Conservation (phyloP, 1,284 basidiomycete genomes). For the Sutorius eximius region DNA sequence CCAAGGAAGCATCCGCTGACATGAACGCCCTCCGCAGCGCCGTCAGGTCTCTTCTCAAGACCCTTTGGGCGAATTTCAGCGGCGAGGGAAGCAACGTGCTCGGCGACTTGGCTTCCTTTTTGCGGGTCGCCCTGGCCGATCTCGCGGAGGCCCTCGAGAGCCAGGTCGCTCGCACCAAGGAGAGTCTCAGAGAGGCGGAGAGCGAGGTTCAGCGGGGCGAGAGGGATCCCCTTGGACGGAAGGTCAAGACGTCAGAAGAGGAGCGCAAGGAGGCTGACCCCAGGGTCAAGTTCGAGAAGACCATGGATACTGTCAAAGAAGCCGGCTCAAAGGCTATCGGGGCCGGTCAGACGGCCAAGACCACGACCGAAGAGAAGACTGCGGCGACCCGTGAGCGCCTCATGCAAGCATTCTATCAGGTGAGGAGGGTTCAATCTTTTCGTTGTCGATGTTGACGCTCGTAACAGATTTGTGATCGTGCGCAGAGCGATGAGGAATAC, state of each 20-base stretch:
- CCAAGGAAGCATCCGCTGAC: slow-evolving; percentile 51
- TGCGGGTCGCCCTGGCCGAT: slow-evolving; percentile 61
- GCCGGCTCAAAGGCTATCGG: slow-evolving; percentile 58
- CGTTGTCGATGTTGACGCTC: not conserved
- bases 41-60: slow-evolving; percentile 48
- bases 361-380: slow-evolving; percentile 43
- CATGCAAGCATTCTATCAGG: slow-evolving; percentile 53
- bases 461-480: slow-evolving; percentile 57
- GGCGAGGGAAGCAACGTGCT: slow-evolving; percentile 54
- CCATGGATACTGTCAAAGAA: slow-evolving; percentile 62
- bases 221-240: slow-evolving; percentile 54
- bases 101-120: slow-evolving; percentile 61
- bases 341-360: slow-evolving; percentile 44
- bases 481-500: slow-evolving; percentile 58
- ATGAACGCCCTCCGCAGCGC: slow-evolving; percentile 47
- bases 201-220: slow-evolving; percentile 57
- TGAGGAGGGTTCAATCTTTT: slow-evolving; percentile 23
- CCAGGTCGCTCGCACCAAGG: slow-evolving; percentile 50
- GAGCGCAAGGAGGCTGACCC: slow-evolving; percentile 35
- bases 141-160: slow-evolving; percentile 56
- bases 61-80: slow-evolving; percentile 52
- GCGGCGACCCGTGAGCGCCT: slow-evolving; percentile 44
- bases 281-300: slow-evolving; percentile 56
- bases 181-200: slow-evolving; percentile 52
- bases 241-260: slow-evolving; percentile 47